Conservation (phyloP, 352 stramenopile species). For the Globisporangium irregulare region DNA sequence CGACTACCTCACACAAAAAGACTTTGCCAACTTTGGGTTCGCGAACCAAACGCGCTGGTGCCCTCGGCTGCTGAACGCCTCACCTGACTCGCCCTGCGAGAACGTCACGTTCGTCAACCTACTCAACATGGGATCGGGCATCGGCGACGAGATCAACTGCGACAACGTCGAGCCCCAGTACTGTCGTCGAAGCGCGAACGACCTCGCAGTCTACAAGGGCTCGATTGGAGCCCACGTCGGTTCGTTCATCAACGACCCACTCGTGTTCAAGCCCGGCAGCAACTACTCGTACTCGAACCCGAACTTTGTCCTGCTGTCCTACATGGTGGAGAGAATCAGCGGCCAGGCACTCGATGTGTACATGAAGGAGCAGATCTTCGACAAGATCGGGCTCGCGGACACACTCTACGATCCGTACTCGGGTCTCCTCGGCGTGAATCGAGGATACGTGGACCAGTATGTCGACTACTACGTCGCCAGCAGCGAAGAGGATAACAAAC, state of each 20-base stretch:
- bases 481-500: slow-evolving; percentile 3
- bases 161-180: slow-evolving; percentile 20
- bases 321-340: slow-evolving; percentile 62
- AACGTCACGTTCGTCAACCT: slow-evolving; percentile 56
- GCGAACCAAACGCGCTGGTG: slow-evolving; percentile 51
- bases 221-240: slow-evolving; percentile 35
- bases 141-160: slow-evolving; percentile 31
- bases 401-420: slow-evolving; percentile 49
- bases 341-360: slow-evolving; percentile 36
- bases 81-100: slow-evolving; percentile 27
- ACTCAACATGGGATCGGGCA: slow-evolving; percentile 52
- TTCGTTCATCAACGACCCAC: slow-evolving; percentile 42
- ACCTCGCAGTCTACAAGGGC: slow-evolving; percentile 24
- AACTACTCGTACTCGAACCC: slow-evolving; percentile 52
- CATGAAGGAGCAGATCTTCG: slow-evolving; percentile 37
- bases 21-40: slow-evolving; percentile 44
- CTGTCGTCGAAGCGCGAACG: slow-evolving; percentile 13
- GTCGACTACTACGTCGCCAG: slow-evolving; percentile 41
- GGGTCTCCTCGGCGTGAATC: slow-evolving; percentile 25
- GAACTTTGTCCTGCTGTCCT: slow-evolving; percentile 50
- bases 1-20: slow-evolving; percentile 27
- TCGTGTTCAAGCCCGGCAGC: slow-evolving; percentile 48
- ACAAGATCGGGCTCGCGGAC: slow-evolving; percentile 27
- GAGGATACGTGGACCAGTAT: slow-evolving; percentile 45
- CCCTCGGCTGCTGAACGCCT: slow-evolving; percentile 21